Conservation (phyloP, 768 basidiomycete genomes). For the Lyophyllum semitale region DNA sequence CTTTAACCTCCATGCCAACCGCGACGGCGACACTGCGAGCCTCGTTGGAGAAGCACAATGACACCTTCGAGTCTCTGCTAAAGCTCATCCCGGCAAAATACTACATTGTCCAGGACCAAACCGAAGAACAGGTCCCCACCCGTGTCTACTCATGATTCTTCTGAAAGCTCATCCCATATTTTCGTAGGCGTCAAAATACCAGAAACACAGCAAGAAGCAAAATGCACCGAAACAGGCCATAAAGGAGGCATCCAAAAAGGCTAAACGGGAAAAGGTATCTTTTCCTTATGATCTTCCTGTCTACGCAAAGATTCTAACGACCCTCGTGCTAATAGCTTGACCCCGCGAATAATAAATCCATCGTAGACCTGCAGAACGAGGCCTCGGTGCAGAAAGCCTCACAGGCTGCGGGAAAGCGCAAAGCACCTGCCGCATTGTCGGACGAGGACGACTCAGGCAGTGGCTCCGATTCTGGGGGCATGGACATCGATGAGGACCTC, state of each 20-base stretch:
- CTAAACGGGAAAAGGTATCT: slow-evolving; percentile 89
- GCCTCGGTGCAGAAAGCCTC: slow-evolving; percentile 22
- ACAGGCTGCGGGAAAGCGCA: slow-evolving; percentile 50
- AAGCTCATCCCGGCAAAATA: slow-evolving; percentile 88
- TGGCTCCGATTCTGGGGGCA: slow-evolving; percentile 20
- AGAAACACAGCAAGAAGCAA: slow-evolving; percentile 86
- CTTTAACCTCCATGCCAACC: slow-evolving; percentile 40
- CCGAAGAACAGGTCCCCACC: slow-evolving; percentile 63
- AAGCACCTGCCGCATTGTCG: slow-evolving; percentile 32
- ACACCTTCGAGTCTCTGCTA: slow-evolving; percentile 80
- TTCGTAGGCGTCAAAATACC: slow-evolving; percentile 69
- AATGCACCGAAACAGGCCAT: slow-evolving; percentile 83
- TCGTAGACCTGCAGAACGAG: slow-evolving; percentile 73
- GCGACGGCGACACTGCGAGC: slow-evolving; percentile 46
- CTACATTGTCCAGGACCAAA: slow-evolving; percentile 73
- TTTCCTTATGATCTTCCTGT: neutral
- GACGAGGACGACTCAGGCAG: slow-evolving; percentile 35
- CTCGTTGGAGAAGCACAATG: slow-evolving; percentile 84
- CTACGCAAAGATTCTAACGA: neutral
- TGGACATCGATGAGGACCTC: slow-evolving; percentile 42
- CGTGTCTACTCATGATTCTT: neutral
- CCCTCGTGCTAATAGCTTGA: slow-evolving; percentile 66
- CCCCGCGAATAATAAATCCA: slow-evolving; percentile 81
- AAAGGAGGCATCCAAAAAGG: slow-evolving; percentile 88
- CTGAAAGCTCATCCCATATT: neutral